Conservation (phyloP, 257 asterid genomes). For the Solanum boliviense region DNA sequence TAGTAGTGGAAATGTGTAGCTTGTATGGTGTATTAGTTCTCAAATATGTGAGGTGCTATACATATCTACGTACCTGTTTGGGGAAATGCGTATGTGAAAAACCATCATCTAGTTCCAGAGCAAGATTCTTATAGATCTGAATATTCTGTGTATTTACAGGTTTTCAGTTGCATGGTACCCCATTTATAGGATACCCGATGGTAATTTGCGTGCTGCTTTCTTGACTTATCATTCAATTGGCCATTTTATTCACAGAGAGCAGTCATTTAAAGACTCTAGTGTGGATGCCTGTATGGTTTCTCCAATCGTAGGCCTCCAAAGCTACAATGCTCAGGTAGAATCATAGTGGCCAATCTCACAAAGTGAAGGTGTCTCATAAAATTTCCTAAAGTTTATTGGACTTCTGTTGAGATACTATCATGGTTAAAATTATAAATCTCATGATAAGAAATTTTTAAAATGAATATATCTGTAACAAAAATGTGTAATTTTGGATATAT, state of each 20-base stretch:
- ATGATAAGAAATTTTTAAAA: background rate
- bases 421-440: background rate
- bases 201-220: constrained; percentile 19
- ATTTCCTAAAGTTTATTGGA: background rate
- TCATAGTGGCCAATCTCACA: background rate
- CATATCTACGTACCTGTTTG: background rate
- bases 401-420: background rate
- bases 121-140: background rate
- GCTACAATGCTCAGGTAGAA: constrained; percentile 21
- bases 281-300: constrained; percentile 7
- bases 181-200: constrained; percentile 21
- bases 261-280: background rate
- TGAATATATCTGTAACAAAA: background rate
- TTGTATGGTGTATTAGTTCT: background rate
- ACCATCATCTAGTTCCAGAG: background rate
- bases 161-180: constrained; percentile 26
- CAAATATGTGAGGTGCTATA: background rate
- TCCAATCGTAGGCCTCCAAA: constrained; percentile 18
- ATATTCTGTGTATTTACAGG: constrained; percentile 7
- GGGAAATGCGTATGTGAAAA: background rate
- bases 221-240: constrained; percentile 25
- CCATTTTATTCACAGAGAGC: constrained; percentile 9
- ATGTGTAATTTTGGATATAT: background rate
- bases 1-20: background rate
- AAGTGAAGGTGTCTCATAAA: background rate